Evolutionary conservation across 176 grass and related monocot genomes (phyloP).

Genomic region (Avena sativa): DNA sequence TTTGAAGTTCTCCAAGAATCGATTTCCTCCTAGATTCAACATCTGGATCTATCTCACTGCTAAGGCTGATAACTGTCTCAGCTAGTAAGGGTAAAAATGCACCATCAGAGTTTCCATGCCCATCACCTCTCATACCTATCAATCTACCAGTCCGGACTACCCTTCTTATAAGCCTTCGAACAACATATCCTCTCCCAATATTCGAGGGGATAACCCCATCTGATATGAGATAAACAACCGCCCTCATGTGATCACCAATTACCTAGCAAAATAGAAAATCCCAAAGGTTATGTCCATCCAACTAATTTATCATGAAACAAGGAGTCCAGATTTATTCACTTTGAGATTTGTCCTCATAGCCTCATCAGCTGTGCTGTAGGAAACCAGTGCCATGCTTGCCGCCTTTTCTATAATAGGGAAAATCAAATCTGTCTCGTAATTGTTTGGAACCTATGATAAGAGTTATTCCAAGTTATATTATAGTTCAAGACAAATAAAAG

Average conservation of each 20-base stretch:
- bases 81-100: constrained; percentile 76
- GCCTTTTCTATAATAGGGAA: constrained; percentile 92
- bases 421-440: constrained; percentile 97
- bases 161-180: constrained; percentile 96
- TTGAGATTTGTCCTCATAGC: constrained; percentile 78
- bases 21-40: constrained; percentile 61
- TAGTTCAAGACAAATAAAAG: constrained; percentile 14
- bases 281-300: constrained; percentile 31
- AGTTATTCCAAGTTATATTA: constrained; percentile 30
- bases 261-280: constrained; percentile 61
- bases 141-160: constrained; percentile 85
- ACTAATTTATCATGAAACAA: constrained; percentile 17
- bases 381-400: constrained; percentile 70
- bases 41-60: constrained; percentile 83
- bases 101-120: constrained; percentile 61
- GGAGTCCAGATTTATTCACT: constrained; percentile 51
- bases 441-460: constrained; percentile 85
- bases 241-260: constrained; percentile 97
- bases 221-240: constrained; percentile 98
- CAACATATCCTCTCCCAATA: constrained; percentile 99
- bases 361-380: constrained; percentile 72
- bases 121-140: constrained; percentile 86
- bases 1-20: constrained; percentile 88
- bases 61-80: constrained; percentile 75
- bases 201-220: constrained; percentile 93